These are phyloP conservation scores for Saccharomycopsis fermentans DNA, from an alignment of 805 yeast genomes.

Conservation along the genomic window DNA sequence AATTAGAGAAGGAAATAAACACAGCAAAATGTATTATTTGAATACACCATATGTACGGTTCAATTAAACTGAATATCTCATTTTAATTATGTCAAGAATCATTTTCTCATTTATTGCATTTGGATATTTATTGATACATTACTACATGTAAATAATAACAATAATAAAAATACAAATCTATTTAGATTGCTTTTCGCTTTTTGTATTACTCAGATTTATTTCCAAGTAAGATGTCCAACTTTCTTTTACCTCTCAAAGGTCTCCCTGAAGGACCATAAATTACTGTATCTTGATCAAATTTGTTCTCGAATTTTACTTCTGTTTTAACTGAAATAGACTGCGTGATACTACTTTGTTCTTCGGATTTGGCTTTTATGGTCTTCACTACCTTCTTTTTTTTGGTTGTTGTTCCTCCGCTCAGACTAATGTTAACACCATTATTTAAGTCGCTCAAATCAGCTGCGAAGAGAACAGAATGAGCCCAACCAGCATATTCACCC, in stretches of 20 bases:
- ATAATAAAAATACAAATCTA: neutral
- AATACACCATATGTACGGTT: no score
- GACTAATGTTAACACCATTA: conserved; percentile 44
- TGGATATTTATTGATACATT: neutral
- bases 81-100: no score
- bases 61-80: no score
- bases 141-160: neutral
- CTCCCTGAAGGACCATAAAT: conserved; percentile 10
- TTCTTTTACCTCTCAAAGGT: conserved; percentile 13
- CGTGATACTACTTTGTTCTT: neutral
- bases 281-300: neutral
- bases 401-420: conserved; percentile 14
- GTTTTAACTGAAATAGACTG: neutral
- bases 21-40: neutral
- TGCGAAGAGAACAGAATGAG: conserved; percentile 87
- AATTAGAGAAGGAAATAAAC: neutral
- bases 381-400: neutral
- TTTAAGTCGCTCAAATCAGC: conserved; percentile 68
- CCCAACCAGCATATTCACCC: conserved; percentile 98
- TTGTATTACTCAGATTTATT: neutral
- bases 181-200: neutral
- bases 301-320: neutral
- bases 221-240: conserved; percentile 1
- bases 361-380: neutral
- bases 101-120: no score